Conservation (phyloP, 768 basidiomycete species). For the Russula sp. region DNA sequence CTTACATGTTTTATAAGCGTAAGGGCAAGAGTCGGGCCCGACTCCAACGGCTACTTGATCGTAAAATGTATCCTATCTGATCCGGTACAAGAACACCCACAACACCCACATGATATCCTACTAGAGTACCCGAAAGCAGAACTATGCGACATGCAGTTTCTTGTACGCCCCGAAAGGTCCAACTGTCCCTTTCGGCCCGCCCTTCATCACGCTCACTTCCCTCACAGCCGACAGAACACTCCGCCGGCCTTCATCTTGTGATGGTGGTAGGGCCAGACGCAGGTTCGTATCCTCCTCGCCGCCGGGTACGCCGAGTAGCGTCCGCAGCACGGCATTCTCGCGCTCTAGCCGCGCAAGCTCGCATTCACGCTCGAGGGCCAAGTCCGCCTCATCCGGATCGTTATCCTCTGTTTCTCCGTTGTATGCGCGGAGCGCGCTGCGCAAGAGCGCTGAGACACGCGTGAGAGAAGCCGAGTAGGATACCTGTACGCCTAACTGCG, state of each 20-base stretch:
- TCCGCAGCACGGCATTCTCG: constrained; percentile 81
- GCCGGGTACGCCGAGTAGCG: constrained; percentile 57
- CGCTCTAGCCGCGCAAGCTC: constrained; percentile 83
- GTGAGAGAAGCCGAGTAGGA: constrained; percentile 65
- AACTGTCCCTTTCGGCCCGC: constrained; percentile 31
- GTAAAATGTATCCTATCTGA: background rate
- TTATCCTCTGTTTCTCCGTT: constrained; percentile 54
- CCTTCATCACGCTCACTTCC: constrained; percentile 15
- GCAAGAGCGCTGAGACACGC: constrained; percentile 65
- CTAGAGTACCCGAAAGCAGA: background rate
- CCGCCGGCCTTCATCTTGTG: constrained; percentile 27
- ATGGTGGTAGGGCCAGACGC: constrained; percentile 12
- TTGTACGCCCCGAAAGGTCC: constrained; percentile 31
- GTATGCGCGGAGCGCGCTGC: constrained; percentile 64
- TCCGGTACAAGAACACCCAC: background rate
- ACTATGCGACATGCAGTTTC: constrained; percentile 23
- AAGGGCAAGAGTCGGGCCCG: background rate
- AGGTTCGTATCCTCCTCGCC: constrained; percentile 22
- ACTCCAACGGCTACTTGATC: background rate
- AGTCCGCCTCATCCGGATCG: constrained; percentile 49
- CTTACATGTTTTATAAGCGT: background rate
- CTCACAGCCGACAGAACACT: constrained; percentile 27
- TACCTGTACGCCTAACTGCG: constrained; percentile 59
- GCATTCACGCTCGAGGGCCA: constrained; percentile 84
- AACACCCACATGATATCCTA: background rate